A percentile compares a stretch with the other conserved stretches of the same genome.
phyloP scores from a whole-genome alignment of 345 rosid genomes.

The Melaleuca alternifolia region DNA sequence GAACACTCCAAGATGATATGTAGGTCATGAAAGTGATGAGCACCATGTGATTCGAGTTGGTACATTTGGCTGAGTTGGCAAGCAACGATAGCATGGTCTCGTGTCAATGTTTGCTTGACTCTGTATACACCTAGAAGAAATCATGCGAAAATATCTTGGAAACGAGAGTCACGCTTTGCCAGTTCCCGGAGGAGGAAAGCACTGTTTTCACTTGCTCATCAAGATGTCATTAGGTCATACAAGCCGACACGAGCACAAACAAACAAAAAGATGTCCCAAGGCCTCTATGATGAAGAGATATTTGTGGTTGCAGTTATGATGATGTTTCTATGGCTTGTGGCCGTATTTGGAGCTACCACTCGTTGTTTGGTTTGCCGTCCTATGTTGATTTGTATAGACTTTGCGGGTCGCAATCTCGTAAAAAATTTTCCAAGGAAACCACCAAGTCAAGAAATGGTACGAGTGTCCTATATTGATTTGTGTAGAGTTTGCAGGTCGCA shows the following conservation, averaged over 20 bases:
- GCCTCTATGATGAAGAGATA: neutral
- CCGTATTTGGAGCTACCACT: neutral
- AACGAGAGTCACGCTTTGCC: no score
- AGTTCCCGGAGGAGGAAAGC: neutral
- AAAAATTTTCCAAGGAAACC: no score
- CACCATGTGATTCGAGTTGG: no score
- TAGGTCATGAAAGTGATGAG: no score
- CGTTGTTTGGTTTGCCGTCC: neutral
- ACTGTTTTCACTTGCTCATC: no score
- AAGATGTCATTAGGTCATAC: neutral
- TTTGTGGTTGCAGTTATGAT: neutral
- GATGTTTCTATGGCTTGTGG: neutral
- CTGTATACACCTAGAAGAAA: no score
- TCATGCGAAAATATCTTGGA: neutral
- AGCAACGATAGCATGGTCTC: no score
- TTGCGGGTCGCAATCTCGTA: neutral
- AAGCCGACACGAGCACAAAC: neutral
- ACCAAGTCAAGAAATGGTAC: no score
- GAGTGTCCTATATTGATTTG: no score
- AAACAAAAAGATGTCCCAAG: neutral
- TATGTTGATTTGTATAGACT: neutral
- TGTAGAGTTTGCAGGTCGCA: no score
- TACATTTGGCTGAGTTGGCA: no score
- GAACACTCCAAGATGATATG: neutral
- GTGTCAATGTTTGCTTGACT: no score